Percentiles rank a stretch among this genome's conserved stretches.
Evolutionary conservation across 805 yeast genomes (phyloP).

Genomic region (Candida insectorum): DNA sequence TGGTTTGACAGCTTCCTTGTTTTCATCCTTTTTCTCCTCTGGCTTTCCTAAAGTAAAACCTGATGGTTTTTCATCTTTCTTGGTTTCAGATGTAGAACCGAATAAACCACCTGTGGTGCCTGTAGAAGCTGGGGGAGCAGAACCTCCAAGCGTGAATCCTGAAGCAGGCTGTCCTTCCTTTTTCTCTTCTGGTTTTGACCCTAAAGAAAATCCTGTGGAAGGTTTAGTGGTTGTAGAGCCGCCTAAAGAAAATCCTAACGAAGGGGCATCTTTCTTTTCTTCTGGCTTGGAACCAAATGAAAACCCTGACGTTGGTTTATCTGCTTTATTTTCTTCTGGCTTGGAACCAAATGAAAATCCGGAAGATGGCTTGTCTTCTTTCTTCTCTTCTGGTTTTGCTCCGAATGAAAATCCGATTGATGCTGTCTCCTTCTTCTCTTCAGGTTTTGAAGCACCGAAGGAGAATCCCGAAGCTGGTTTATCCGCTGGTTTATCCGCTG

Average conservation of each 20-base stretch:
- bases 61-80: constrained; percentile 15
- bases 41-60: constrained; percentile 13
- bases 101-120: constrained; percentile 10
- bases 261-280: constrained; percentile 8
- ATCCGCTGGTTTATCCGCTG: constrained; percentile 3
- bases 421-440: constrained; percentile 15
- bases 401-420: constrained; percentile 23
- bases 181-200: constrained; percentile 16
- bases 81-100: constrained; percentile 15
- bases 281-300: constrained; percentile 20
- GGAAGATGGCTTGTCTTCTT: constrained; percentile 16
- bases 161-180: constrained; percentile 14
- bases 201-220: constrained; percentile 9
- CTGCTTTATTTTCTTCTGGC: constrained; percentile 12
- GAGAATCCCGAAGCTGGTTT: constrained; percentile 18
- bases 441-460: constrained; percentile 19
- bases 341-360: constrained; percentile 18
- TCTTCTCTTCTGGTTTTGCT: constrained; percentile 18
- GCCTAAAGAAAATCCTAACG: constrained; percentile 21
- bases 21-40: constrained; percentile 14
- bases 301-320: constrained; percentile 15
- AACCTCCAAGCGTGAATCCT: constrained; percentile 14
- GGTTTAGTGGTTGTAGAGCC: constrained; percentile 7
- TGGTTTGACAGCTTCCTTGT: constrained; percentile 11
- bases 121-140: too few species aligned